Base-by-base conservation (phyloP, 768 basidiomycete species). In the Lyophyllum decastes region DNA sequence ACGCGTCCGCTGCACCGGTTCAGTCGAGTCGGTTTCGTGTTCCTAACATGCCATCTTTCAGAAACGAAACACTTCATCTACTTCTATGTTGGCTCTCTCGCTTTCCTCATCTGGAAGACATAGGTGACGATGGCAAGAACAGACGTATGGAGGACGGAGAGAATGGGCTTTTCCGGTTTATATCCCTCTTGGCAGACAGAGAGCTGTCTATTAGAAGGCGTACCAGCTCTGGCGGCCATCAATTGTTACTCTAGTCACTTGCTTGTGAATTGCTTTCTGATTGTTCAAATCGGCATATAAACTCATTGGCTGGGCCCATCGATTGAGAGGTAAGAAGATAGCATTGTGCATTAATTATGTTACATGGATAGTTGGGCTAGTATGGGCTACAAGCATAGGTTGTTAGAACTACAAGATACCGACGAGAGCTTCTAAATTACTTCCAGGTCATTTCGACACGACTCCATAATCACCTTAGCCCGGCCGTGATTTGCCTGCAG, bases 21-120 rank as follows among this genome's bases (percentile, higher is more conserved):
- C 34, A 47, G 10, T 41, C 38, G 49, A 44, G 48, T 60, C 44
- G 26, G 59, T 41, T 64, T 38, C 27, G 45, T 51, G 25, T 33
- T 57, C 43, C 52, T 59, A 16, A 57, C 52, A 49, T 49, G 25
- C 34, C 52, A 27, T 58, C 33, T 57, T 54, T 27, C 73, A 97
- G 95, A 98, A 84, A 96, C 94, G 63, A 95, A 95, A 74, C 91
- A 97, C 72, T 98, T 98, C 78, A 95, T 98, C 78, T 98, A 98
- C 82, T 96, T 96, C 77, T 98, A 96, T 80, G 81, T 98, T 71
- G 94, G 93, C 55, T 78, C 88, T 34, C 87, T 95, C 66, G 95
- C 95, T 59, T 86, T 98, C 76, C 88, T 98, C 73, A 86, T 94
- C 78, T 94, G 92, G 92, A 94, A 93, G 79, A 94, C 92, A 83